Base-by-base conservation (phyloP, 495 filamentous ascomycete species). In the Sphaerosporella brunnea region DNA sequence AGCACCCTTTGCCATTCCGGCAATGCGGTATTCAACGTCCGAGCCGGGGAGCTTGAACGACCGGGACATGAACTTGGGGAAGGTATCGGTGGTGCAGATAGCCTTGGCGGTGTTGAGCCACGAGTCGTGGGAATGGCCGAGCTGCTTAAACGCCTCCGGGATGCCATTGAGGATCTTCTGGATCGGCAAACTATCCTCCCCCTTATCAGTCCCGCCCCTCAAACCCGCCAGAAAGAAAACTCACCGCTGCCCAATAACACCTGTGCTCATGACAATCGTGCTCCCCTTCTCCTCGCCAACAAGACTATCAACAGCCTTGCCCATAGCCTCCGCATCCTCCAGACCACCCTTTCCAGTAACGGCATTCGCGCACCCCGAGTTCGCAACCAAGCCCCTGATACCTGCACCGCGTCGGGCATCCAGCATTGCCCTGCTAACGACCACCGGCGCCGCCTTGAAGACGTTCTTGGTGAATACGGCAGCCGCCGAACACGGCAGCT, bases 1-100 rank as follows among this genome's bases (percentile, higher is more conserved):
- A 11, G 90, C 92, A 37, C 90, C 90, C 66, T 99, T 99, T 51
- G 92, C 93, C 75, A 93, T 94, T 40, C 90, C 90, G 21, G 82
- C 85, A 21, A 99, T 79, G 54, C 72, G 69, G 68, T 95, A 99
- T 60, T 73, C 71, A 34, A 72, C 75, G 7, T 68, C 66, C 7
- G 82, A 82, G 8, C 83, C 90, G 19, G 88, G 88, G 23, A 99
- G 75, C 3, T 67, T 77, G 65, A 96, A 99, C 3, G 74, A 77
- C 48, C 72, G 74, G 16, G 87, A 94, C 48, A 83, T 68, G 49
- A 99, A 78, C 67, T 99, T 99, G 51, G 92, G 90, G 68, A 99
- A 99, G 23, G 92, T 99, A 65, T 99, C 92, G 23, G 90, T 99
- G 13, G 90, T 99, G 69, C 87, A 95, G 64, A 99, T 99, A 19